Evolutionary conservation across 1,139 yeast species (phyloP), one percentile per base, ranked within the genome.

Genomic region (Blastobotrys indianensis): DNA sequence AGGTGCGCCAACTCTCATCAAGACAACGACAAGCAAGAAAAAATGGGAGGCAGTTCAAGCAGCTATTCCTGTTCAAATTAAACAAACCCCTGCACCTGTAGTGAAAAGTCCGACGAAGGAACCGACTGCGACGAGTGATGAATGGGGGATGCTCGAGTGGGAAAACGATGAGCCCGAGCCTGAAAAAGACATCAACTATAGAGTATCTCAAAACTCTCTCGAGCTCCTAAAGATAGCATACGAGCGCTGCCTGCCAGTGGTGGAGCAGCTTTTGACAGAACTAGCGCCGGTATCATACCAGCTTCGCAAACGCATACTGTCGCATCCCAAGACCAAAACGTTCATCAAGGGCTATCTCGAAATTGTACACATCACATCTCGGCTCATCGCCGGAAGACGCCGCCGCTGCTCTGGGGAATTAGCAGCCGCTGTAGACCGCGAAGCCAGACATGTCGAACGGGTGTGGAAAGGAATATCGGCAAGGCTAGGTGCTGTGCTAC

Each of bases 301-400:
- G 10, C 37, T 42, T 3, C 41, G 46, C 11, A 46, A 46, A 33
- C 38, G 49, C 9, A 37, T 42, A 3, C 28, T 46, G 12, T 34
- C 46, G 1, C 44, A 46, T 12, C 32, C 44, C 29, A 42, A 46
- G 30, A 42, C 46, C n/a, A 42, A 46, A 20, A 28, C 30, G n/a
- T 46, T 46, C 36, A 12, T 46, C 4, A 29, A 36, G 6, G 44
- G 44, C 2, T 46, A 46, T 12, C 28, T 29, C 9, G 49, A 46
- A 32, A 20, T 46, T 4, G 29, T 46, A 2, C 35, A 36, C 5
- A 39, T 46, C 8, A 30, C 28, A 3, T 32, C 38, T 6, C 32
- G 49, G 11, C 32, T 46, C 2, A 46, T 46, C 44, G 46, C 40
- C 10, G 49, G 49, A 5, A 23, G 49, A 13, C 32, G 31, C 15